These are phyloP conservation scores for Pseudogymnoascus sp. DNA, from an alignment of 2,329 filamentous ascomycete genomes.

Conservation along the genomic window DNA sequence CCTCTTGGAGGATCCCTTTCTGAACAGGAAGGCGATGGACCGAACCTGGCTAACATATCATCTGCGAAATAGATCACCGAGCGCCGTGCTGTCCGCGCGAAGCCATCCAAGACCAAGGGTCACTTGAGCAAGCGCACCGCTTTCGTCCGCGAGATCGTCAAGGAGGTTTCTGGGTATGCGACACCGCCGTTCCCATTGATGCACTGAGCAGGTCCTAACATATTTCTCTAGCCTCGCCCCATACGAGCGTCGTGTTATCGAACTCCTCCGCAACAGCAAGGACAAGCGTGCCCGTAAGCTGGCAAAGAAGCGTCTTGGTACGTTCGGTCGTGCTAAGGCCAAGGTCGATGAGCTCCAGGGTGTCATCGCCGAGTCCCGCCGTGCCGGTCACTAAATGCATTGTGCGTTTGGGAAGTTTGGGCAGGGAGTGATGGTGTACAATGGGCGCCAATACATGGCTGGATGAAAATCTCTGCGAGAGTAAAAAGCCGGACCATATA, in stretches of 20 bases:
- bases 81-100: slow-evolving; percentile 66
- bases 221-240: slow-evolving; percentile 60
- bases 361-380: slow-evolving; percentile 93
- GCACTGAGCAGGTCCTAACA: background rate
- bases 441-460: slow-evolving; percentile 1
- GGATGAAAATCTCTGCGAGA: slow-evolving; percentile 9
- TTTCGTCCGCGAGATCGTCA: slow-evolving; percentile 95
- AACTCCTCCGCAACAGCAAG: slow-evolving; percentile 97
- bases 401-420: background rate
- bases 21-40: slow-evolving; percentile 53
- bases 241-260: slow-evolving; percentile 97
- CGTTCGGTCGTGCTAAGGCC: slow-evolving; percentile 96
- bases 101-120: slow-evolving; percentile 83
- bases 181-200: background rate
- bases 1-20: slow-evolving; percentile 68
- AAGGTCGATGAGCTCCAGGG: slow-evolving; percentile 99
- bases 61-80: slow-evolving; percentile 65
- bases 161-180: slow-evolving; percentile 91
- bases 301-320: slow-evolving; percentile 99
- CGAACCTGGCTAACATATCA: slow-evolving; percentile 32
- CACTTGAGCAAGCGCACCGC: slow-evolving; percentile 93
- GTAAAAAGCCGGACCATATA: slow-evolving; percentile 1
- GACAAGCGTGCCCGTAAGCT: slow-evolving; percentile 99
- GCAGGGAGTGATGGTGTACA: slow-evolving; percentile 10
- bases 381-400: slow-evolving; percentile 58